Base-by-base conservation (phyloP, 257 asterid genomes). In the Mitragyna speciosa region DNA sequence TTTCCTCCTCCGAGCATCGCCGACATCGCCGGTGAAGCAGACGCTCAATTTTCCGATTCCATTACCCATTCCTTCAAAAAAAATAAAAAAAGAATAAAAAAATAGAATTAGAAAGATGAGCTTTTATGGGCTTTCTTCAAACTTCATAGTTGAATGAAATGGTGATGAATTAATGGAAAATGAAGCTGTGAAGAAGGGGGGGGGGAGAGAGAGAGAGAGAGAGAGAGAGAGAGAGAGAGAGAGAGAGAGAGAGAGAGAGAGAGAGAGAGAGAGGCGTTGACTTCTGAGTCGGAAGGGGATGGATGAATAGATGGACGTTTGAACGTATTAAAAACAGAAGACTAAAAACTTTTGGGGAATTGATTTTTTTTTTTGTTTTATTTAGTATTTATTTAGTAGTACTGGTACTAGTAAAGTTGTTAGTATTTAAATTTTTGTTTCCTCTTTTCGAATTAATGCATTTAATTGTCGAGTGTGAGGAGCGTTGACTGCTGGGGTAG, bases 11-110 rank as follows among this genome's bases (percentile, higher is more conserved):
- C 91, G 94, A 43, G 82, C 51, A 81, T 82, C 87, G 76, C 83
- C 78, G 6, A 22, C 72, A 76, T 52, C 86, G 36, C 93, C 94
- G 85, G 86, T 88, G 92, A 93, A 93, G 85, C 99, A 95, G 24
- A 85, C 91, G 68, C 92, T 84, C 14, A 91, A 88, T 87, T 93
- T 95, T 81, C 99, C 98, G 48, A 82, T 90, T 72, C 99, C 98
- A 93, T 95, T 95, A 69, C 99, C 99, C 99, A 95, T 94, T 78
- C 69, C 7, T 9, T 19, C 22, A 81, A 75, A 76, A 39, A 52
- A n/a, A 16, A 26, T 7, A 48, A 41, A 16, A 41, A 5, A 45
- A 16, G 48, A 20, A 76, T 30, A 58, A 69, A 49, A 73, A 26
- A 28, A 51, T 26, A 10, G 4, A 75, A 75, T 33, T 2, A 0